Base-by-base conservation (phyloP, 257 asterid genomes). In the Fraxinus quadrangulata region DNA sequence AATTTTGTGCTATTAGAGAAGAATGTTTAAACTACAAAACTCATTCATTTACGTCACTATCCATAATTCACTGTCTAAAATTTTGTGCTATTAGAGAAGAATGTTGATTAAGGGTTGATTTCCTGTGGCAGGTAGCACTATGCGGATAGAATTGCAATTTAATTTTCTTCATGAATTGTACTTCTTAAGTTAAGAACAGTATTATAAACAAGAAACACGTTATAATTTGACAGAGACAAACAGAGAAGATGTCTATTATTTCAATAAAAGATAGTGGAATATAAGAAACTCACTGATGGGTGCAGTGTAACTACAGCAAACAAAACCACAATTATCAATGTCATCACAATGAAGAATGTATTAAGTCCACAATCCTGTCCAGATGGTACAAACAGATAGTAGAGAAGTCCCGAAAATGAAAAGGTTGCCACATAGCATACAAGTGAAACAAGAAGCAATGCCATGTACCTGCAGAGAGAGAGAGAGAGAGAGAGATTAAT, bases 321-420 rank as follows among this genome's bases (percentile, higher is more conserved):
- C 83, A 83, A 83, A 61, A 94, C 88, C 47, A 87, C 90, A 6
- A 87, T 80, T 75, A 92, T 89, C 84, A 92, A 81, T 10, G 96
- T 87, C 87, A 90, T 87, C 86, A 84, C 88, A 3, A 94, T 91
- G 83, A 92, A 94, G 89, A 92, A 92, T 17, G 97, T 92, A 89
- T 94, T 94, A 49, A 91, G 87, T 77, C 98, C 98, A 75, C 98
- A 94, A 67, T 94, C 98, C 37, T 89, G 97, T 45, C 96, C 98
- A 67, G 97, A 92, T 70, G 97, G 96, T 79, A 90, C 76, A 79
- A 94, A 94, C 66, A 94, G 87, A 81, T 92, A 85, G 90, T 92
- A 94, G 84, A 94, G 98, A 40, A 91, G 82, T 61, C 96, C 97
- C 77, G 94, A 90, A 82, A 89, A 92, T 61, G 88, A 83, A 82